phyloP scores from a whole-genome alignment of 768 basidiomycete species.

The Rubroboletus satanas region DNA sequence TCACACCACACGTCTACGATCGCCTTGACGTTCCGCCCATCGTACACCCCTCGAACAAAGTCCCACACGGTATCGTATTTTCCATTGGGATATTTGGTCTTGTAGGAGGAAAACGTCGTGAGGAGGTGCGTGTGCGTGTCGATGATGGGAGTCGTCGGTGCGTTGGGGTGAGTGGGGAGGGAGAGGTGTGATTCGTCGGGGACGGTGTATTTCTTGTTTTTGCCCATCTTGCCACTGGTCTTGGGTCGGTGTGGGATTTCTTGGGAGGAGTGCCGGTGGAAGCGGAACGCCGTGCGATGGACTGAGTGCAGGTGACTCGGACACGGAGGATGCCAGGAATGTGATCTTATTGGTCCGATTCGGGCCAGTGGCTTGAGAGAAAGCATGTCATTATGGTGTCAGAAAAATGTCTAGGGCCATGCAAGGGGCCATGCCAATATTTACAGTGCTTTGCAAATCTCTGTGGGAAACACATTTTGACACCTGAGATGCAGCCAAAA shows the following conservation, averaged over 20 bases:
- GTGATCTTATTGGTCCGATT: not conserved
- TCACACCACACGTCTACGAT: slow-evolving; percentile 91
- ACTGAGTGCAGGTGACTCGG: not conserved
- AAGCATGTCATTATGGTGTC: not conserved
- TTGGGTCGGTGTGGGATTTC: not conserved
- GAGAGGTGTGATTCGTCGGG: slow-evolving; percentile 34
- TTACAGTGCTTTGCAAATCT: too few relatives aligned
- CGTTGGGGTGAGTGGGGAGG: slow-evolving; percentile 27
- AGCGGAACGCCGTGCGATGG: not conserved
- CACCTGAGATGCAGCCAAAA: too few relatives aligned
- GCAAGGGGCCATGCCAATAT: too few relatives aligned
- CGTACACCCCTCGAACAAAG: slow-evolving; percentile 63
- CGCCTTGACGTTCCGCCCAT: slow-evolving; percentile 52
- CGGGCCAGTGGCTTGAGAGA: not conserved
- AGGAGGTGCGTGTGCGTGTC: slow-evolving; percentile 88
- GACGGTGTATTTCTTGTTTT: slow-evolving; percentile 32
- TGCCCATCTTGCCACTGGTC: slow-evolving; percentile 32
- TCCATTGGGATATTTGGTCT: slow-evolving; percentile 55
- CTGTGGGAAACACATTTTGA: too few relatives aligned
- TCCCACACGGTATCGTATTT: slow-evolving; percentile 56
- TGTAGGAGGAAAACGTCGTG: slow-evolving; percentile 65
- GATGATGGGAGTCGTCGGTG: slow-evolving; percentile 43
- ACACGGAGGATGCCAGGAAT: not conserved
- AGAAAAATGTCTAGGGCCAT: too few relatives aligned
- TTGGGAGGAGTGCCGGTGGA: slow-evolving; percentile 30